Percentiles rank a stretch among this genome's conserved stretches.
Evolutionary conservation across 2,329 filamentous ascomycete genomes (phyloP).

Genomic region (Alternaria sp.): DNA sequence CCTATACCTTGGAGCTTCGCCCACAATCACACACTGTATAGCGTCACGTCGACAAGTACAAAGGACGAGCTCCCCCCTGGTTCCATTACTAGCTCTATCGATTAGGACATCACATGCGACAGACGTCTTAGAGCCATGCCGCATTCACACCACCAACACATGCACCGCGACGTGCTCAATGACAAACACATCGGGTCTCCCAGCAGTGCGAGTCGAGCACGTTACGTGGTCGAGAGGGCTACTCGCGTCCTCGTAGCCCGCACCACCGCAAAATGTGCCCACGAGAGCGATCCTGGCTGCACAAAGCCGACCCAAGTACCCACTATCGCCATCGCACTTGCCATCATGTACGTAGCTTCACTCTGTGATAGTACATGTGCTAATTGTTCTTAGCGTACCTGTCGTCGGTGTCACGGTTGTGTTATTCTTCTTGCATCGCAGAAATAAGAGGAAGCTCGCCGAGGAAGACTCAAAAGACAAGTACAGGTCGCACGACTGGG

Average conservation of each 20-base stretch:
- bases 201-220: slow-evolving; percentile 32
- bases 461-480: slow-evolving; percentile 85
- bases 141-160: slow-evolving; percentile 43
- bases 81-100: slow-evolving; percentile 30
- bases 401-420: slow-evolving; percentile 71
- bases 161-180: slow-evolving; percentile 42
- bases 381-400: slow-evolving; percentile 70
- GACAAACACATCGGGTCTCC: slow-evolving; percentile 26
- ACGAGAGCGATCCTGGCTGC: slow-evolving; percentile 47
- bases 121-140: slow-evolving; percentile 39
- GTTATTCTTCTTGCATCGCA: slow-evolving; percentile 79
- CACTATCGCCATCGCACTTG: slow-evolving; percentile 46
- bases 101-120: slow-evolving; percentile 31
- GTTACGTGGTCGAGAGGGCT: slow-evolving; percentile 34
- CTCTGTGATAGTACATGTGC: slow-evolving; percentile 16
- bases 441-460: slow-evolving; percentile 74
- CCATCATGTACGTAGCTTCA: slow-evolving; percentile 41
- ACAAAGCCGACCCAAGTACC: slow-evolving; percentile 48
- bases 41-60: slow-evolving; percentile 14
- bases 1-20: slow-evolving; percentile 22
- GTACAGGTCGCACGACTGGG: slow-evolving; percentile 92
- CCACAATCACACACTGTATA: slow-evolving; percentile 4
- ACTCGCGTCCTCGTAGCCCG: slow-evolving; percentile 42
- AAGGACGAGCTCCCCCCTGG: slow-evolving; percentile 23
- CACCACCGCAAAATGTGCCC: slow-evolving; percentile 37